These are phyloP conservation scores for Rachicladosporium sp. DNA, from an alignment of 2,329 filamentous ascomycete genomes.

Conservation along the genomic window DNA sequence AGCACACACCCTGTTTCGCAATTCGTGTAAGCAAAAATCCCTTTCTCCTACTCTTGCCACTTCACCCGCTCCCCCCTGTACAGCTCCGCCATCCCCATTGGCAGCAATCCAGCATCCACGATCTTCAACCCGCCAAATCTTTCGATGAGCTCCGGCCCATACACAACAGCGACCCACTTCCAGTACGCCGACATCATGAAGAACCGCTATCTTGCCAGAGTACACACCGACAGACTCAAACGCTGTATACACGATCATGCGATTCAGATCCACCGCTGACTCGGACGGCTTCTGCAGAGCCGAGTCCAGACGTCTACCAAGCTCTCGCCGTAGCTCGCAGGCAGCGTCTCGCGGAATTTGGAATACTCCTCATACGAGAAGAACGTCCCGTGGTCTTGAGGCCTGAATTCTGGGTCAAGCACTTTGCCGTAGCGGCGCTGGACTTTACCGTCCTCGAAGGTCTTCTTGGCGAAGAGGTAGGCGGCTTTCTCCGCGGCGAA, in stretches of 20 bases:
- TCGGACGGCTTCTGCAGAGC: too few species aligned
- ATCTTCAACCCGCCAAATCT: constrained; percentile 16
- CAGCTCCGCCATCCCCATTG: constrained; percentile 16
- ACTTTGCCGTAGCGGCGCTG: too few species aligned
- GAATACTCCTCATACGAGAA: constrained; percentile 33
- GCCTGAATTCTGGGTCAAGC: too few species aligned
- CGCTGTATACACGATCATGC: too few species aligned
- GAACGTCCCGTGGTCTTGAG: constrained; percentile 24
- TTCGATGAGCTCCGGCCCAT: constrained; percentile 15
- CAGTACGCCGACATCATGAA: constrained; percentile 28
- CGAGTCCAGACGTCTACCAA: background rate
- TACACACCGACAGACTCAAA: too few species aligned
- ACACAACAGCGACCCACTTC: constrained; percentile 30
- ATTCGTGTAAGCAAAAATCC: too few species aligned
- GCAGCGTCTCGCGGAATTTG: constrained; percentile 30
- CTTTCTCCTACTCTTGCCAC: constrained; percentile 11
- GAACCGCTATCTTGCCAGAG: too few species aligned
- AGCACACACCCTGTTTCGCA: too few species aligned
- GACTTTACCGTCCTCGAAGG: too few species aligned
- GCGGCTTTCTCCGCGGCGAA: too few species aligned
- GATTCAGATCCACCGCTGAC: too few species aligned
- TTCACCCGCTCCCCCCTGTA: constrained; percentile 15
- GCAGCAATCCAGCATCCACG: constrained; percentile 16
- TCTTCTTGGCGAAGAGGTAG: too few species aligned
- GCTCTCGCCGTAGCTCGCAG: background rate